Base-by-base conservation (phyloP, 2,329 filamentous ascomycete species). In the Camptophora hylomeconis region DNA sequence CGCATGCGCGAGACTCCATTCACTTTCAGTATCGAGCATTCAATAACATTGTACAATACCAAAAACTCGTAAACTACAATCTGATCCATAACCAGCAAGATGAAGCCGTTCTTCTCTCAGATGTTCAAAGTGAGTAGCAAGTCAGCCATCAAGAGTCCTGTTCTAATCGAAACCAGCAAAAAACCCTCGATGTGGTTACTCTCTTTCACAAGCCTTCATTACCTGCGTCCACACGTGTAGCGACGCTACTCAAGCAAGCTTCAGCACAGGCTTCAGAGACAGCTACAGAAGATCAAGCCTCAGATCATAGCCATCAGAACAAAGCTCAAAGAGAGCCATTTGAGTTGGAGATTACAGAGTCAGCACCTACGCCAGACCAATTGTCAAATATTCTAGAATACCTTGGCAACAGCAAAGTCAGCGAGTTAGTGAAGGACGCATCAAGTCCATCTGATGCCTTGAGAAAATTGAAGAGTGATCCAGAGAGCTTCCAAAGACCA, bases 161-260 rank as follows among this genome's bases (percentile, higher is more conserved):
- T 17, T 27, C 8, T 9, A 13, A 20, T 14, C 25, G 7, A 11
- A 25, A 14, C 8, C 48, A 84, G 79, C 71, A 67, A 58, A 86
- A 83, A 66, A 69, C 78, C 42, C 69, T 81, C 56, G 86, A 95
- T 63, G 81, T 92, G 43, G 73, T 95, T 52, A 95, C 87, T 37
- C 76, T 98, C 64, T 98, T 95, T 67, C 86, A 94, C 69, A 80
- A 81, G 56, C 72, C 87, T 33, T 69, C 66, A 45, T 69, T 71
- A 30, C 70, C 78, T 13, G 67, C 77, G 40, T 94, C 86, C 3
- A 63, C 72, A 28, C 73, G 78, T 36, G 78, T 79, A 17, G 71
- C 77, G 37, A 76, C 71, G 22, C 60, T 92, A 30, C 71, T 95
- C 36, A 92, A 89, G 61, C 75, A 87, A 57, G 69, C 74, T 17